Conservation (phyloP, 129 eudicot genomes). For the sunflower (Helianthus annuus) region HanXRQr2.0-SUNRISE NC_035449.2:39101177-39101676, state of each 20-base stretch:
- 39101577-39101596: slow-evolving; percentile 90
- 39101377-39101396: slow-evolving; percentile 82
- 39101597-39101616: slow-evolving; percentile 90
- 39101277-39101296: slow-evolving; percentile 89
- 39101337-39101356: slow-evolving; percentile 87
- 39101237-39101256: slow-evolving; percentile 61
- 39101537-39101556: slow-evolving; percentile 93
- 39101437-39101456: slow-evolving; percentile 87
- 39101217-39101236: neutral
- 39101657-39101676: slow-evolving; percentile 71
- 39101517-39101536: slow-evolving; percentile 89
- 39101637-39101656: slow-evolving; percentile 76
- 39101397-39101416: slow-evolving; percentile 73
- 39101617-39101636: slow-evolving; percentile 76
- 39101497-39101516: slow-evolving; percentile 77
- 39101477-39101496: slow-evolving; percentile 80
- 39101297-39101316: slow-evolving; percentile 81
- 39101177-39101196: slow-evolving; percentile 19
- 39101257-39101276: slow-evolving; percentile 69
- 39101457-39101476: slow-evolving; percentile 85
- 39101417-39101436: slow-evolving; percentile 93
- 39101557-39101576: slow-evolving; percentile 92
- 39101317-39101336: slow-evolving; percentile 78
- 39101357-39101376: slow-evolving; percentile 97
- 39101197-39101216: too few relatives aligned